These are phyloP conservation scores for Pleoardoris graminearum DNA, from an alignment of 2,329 filamentous ascomycete species.

Conservation along the genomic window DNA sequence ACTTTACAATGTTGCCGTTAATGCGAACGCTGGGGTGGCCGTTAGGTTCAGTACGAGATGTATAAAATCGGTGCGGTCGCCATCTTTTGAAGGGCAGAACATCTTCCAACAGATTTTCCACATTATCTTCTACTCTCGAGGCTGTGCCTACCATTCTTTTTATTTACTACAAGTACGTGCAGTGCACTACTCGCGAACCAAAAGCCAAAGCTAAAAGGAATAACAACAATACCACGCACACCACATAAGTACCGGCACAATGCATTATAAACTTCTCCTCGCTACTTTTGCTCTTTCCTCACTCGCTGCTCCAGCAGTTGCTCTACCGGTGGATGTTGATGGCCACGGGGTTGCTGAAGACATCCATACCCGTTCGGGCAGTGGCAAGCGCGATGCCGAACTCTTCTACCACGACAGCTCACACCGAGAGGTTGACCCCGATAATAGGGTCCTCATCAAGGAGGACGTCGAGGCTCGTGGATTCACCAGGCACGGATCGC, in stretches of 20 bases:
- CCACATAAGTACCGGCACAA: neutral
- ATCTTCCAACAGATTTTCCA: slow-evolving; percentile 6
- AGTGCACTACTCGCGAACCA: slow-evolving; percentile 5
- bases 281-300: neutral
- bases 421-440: neutral
- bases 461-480: too few relatives aligned
- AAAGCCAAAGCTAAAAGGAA: neutral
- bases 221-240: neutral
- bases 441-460: neutral
- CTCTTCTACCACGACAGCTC: neutral
- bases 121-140: neutral
- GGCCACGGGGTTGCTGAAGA: neutral
- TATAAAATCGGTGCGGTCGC: neutral
- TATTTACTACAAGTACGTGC: neutral
- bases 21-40: too few relatives aligned
- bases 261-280: slow-evolving; percentile 3
- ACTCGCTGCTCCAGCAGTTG: neutral
- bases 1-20: neutral
- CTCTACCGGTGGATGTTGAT: too few relatives aligned
- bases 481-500: too few relatives aligned
- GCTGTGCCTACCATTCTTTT: slow-evolving; percentile 6
- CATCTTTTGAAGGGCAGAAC: neutral
- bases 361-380: neutral
- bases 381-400: neutral
- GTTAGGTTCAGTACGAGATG: neutral